These are phyloP conservation scores for Hyphodiscus sp. DNA, from an alignment of 2,329 filamentous ascomycete genomes.

Conservation along the genomic window DNA sequence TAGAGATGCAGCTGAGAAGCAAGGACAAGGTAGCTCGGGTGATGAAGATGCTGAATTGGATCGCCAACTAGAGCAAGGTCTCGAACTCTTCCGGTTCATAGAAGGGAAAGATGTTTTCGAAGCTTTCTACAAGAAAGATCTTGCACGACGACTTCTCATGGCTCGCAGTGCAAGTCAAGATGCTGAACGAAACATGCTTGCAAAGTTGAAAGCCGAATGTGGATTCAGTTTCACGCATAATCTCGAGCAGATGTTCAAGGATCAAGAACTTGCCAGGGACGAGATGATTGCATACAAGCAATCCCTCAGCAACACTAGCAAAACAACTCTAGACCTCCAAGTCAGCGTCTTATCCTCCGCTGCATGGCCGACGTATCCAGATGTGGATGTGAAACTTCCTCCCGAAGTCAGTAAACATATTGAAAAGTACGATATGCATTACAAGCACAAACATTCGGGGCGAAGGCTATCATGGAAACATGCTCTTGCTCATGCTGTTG, in stretches of 20 bases:
- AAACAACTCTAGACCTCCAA: slow-evolving; percentile 60
- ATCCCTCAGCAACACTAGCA: slow-evolving; percentile 47
- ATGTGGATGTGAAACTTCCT: slow-evolving; percentile 66
- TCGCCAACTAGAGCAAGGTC: slow-evolving; percentile 81
- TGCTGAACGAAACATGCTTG: slow-evolving; percentile 91
- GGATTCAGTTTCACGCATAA: slow-evolving; percentile 94
- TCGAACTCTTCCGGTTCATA: slow-evolving; percentile 95
- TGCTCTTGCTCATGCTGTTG: slow-evolving; percentile 80
- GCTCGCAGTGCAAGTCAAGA: slow-evolving; percentile 88
- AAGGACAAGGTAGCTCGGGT: slow-evolving; percentile 59
- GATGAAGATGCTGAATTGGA: slow-evolving; percentile 93
- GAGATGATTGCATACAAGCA: slow-evolving; percentile 86
- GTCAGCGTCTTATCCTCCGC: slow-evolving; percentile 88
- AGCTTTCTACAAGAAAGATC: slow-evolving; percentile 97
- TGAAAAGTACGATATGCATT: slow-evolving; percentile 76
- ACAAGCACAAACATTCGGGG: slow-evolving; percentile 84
- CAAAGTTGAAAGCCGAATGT: slow-evolving; percentile 86
- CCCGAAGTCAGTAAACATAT: slow-evolving; percentile 68
- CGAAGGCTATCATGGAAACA: slow-evolving; percentile 89
- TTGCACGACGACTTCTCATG: slow-evolving; percentile 86
- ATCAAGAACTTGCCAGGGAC: slow-evolving; percentile 87
- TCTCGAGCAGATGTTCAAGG: slow-evolving; percentile 98
- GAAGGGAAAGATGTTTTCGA: slow-evolving; percentile 97
- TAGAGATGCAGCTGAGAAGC: slow-evolving; percentile 49
- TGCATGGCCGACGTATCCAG: slow-evolving; percentile 88